Base-by-base conservation (phyloP, 345 rosid species). In the Boechera retrofracta region DNA sequence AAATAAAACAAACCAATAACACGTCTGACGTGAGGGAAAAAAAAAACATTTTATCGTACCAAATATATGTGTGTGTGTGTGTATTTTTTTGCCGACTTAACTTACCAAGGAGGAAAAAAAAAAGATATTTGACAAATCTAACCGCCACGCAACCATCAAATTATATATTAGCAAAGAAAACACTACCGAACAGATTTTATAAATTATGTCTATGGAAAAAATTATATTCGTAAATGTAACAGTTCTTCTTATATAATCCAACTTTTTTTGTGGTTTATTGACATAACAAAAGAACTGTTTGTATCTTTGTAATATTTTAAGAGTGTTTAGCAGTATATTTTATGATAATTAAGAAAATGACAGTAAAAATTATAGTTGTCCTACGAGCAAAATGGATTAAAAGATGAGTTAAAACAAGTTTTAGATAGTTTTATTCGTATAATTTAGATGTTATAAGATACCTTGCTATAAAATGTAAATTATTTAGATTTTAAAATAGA, bases 91-190 rank as follows among this genome's bases (percentile, higher is more conserved):
- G 41, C 64, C 64, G 16, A 41, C 73, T 57, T 44, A 44, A 32
- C 21, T 33, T 33, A 32, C 47, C 45, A 45, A 44, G 3, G 36
- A 41, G 3, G 1, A 9, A 64, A 74, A 35, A 12, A 18, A 7
- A 29, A 55, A 55, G 11, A 13, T 9, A 58, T 32, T 44, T 10
- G 41, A 75, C 79, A 57, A 75, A 67, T 67, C 67, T 24, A 49
- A 10, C 28, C 45, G 60, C 79, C 54, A 35, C 38, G 7, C 7
- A 21, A 48, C 13, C 2, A 57, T 58, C 26, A 33, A n/a, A 15
- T 7, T 57, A 13, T 29, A 75, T 66, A 56, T 62, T 51, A 33
- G 64, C 72, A 52, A 55, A 45, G 32, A 42, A 42, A 28, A 28
- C 36, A 32, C 15, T 4, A 36, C 32, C n/a, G 13, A 69, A 56